Percentiles rank a stretch among this genome's conserved stretches.
Evolutionary conservation across 2,329 filamentous ascomycete species (phyloP).

Genomic region (Tolypocladium paradoxum): DNA sequence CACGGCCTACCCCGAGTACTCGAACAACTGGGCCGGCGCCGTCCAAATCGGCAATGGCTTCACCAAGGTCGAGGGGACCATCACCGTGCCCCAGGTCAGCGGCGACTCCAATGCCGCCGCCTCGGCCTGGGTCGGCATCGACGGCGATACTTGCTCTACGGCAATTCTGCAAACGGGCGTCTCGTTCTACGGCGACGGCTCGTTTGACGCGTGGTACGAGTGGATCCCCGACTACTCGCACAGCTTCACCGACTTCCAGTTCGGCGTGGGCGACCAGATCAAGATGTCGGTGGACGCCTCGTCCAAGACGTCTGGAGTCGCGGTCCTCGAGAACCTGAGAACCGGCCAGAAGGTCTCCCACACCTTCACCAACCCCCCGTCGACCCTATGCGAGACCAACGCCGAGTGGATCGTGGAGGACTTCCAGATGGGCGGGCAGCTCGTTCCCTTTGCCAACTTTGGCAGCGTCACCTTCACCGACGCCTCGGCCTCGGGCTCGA

Average conservation of each 20-base stretch:
- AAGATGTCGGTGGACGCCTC: conserved; percentile 18
- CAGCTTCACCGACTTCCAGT: conserved; percentile 23
- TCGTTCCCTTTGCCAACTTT: conserved; percentile 20
- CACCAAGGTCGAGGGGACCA: conserved; percentile 17
- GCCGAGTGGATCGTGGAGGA: conserved; percentile 54
- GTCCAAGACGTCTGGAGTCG: conserved; percentile 13
- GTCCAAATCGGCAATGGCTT: conserved; percentile 15
- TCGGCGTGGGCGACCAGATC: conserved; percentile 19
- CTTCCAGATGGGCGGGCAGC: conserved; percentile 13
- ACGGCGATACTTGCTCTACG: conserved; percentile 29
- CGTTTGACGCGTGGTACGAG: conserved; percentile 34
- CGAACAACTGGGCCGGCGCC: conserved; percentile 18
- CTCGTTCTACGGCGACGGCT: conserved; percentile 23
- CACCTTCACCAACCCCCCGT: conserved; percentile 32
- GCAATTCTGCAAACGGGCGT: conserved; percentile 33
- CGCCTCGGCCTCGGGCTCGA: conserved; percentile 11
- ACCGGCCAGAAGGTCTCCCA: conserved; percentile 42
- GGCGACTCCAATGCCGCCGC: conserved; percentile 8
- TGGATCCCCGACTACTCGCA: conserved; percentile 33
- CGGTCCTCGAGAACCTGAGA: conserved; percentile 32
- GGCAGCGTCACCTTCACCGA: conserved; percentile 15
- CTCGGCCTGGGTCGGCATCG: conserved; percentile 36
- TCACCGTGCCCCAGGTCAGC: conserved; percentile 15
- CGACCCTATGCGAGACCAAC: conserved; percentile 40
- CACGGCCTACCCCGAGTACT: conserved; percentile 11